A percentile compares a stretch with the other conserved stretches of the same genome.
phyloP scores from a whole-genome alignment of 2,329 filamentous ascomycete species.

The Verticillium zaregamsianum region DNA sequence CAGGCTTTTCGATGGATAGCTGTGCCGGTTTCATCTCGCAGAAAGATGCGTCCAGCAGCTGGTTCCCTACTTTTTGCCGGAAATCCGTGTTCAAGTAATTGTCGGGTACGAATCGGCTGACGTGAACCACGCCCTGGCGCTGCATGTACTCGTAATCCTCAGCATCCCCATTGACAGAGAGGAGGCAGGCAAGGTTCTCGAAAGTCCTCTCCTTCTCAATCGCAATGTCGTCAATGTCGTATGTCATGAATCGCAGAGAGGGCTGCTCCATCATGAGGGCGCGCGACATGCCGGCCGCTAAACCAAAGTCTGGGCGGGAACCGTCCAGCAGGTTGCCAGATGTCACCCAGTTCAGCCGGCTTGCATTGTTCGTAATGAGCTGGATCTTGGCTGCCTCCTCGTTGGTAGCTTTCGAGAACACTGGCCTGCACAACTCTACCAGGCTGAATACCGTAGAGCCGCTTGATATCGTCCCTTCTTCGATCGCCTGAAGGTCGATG shows the following conservation, averaged over 20 bases:
- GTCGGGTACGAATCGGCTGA: slow-evolving; percentile 19
- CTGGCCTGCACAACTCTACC: no score
- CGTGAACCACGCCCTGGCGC: slow-evolving; percentile 1
- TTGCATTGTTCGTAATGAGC: neutral
- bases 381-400: neutral
- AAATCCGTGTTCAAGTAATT: slow-evolving; percentile 14
- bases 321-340: neutral
- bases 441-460: no score
- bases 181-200: neutral
- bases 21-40: neutral
- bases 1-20: slow-evolving; percentile 9
- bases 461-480: no score
- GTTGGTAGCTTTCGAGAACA: no score
- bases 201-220: no score
- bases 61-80: slow-evolving; percentile 4
- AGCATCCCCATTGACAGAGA: neutral
- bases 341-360: neutral
- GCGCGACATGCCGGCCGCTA: neutral
- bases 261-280: neutral
- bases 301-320: neutral
- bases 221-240: neutral
- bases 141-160: neutral
- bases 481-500: no score
- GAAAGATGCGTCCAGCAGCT: neutral
- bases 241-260: neutral